Evolutionary conservation across 2,329 filamentous ascomycete genomes (phyloP).

Genomic region (Verticillium klebahnii): DNA sequence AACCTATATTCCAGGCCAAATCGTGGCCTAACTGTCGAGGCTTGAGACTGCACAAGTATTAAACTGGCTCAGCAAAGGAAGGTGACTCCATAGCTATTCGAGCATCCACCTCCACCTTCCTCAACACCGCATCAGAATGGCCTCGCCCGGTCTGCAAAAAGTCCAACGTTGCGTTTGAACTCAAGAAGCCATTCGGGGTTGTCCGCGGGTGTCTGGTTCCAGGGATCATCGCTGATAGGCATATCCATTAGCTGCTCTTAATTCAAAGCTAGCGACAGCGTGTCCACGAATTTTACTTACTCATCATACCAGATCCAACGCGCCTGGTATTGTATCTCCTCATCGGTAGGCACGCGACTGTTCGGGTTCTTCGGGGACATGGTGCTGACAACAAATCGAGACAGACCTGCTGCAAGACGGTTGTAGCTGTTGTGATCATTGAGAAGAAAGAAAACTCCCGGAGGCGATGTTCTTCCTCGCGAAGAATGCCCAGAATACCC

Average conservation of each 20-base stretch:
- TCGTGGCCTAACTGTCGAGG: no score
- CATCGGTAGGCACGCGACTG: constrained; percentile 26
- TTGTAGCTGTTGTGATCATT: constrained; percentile 21
- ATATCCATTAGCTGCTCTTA: no score
- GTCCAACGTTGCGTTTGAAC: constrained; percentile 8
- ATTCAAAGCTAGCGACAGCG: neutral
- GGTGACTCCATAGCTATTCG: no score
- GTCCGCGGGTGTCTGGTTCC: constrained; percentile 12
- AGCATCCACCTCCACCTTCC: no score
- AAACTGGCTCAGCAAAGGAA: no score
- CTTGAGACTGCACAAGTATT: no score
- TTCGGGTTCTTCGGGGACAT: constrained; percentile 25
- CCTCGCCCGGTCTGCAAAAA: neutral
- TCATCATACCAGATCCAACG: constrained; percentile 24
- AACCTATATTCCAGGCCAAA: no score
- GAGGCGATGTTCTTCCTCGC: neutral
- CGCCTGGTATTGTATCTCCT: constrained; percentile 27
- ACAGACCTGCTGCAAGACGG: constrained; percentile 15
- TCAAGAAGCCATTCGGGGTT: constrained; percentile 6
- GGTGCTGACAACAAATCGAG: constrained; percentile 19
- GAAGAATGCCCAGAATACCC: neutral
- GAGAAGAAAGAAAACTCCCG: constrained; percentile 8
- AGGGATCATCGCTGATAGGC: constrained; percentile 7
- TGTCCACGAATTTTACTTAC: constrained; percentile 10
- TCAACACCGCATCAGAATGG: no score